phyloP scores from a whole-genome alignment of 305 asterid genomes.

The Solanum hybrid region DNA sequence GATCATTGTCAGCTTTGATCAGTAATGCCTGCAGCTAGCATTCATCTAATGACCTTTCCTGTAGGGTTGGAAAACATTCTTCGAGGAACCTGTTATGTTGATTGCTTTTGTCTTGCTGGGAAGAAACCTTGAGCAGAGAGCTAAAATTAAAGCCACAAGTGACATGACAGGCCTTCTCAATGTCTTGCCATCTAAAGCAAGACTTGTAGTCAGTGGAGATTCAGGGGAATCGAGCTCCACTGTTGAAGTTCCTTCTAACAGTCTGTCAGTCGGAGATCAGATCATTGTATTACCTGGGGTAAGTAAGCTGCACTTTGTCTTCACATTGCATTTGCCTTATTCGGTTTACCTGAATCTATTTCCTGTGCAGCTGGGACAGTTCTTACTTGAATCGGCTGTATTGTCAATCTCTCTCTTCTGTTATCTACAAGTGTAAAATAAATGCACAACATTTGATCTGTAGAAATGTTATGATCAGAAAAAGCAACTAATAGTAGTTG shows the following conservation, averaged over 20 bases:
- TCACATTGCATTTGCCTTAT: not conserved
- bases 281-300: slow-evolving; percentile 91
- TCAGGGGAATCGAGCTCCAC: slow-evolving; percentile 46
- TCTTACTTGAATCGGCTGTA: not conserved
- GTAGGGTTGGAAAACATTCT: slow-evolving; percentile 96
- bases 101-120: slow-evolving; percentile 96
- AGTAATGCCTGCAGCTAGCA: slow-evolving; percentile 5
- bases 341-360: not conserved
- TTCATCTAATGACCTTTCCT: slow-evolving; percentile 20
- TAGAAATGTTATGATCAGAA: slow-evolving; percentile 2
- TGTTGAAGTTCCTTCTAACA: slow-evolving; percentile 78
- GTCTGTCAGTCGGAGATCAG: slow-evolving; percentile 90
- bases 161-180: slow-evolving; percentile 93
- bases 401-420: not conserved
- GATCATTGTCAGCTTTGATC: not conserved
- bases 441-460: not conserved
- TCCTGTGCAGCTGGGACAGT: not conserved
- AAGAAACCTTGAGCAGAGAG: slow-evolving; percentile 95
- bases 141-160: slow-evolving; percentile 89
- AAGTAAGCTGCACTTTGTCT: slow-evolving; percentile 31
- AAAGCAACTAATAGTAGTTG: not conserved
- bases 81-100: slow-evolving; percentile 98
- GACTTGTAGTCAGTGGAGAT: slow-evolving; percentile 59
- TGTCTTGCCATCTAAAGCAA: slow-evolving; percentile 92
- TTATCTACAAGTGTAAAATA: slow-evolving; percentile 5